These are phyloP conservation scores for Hortiboletus flavorubellus DNA, from an alignment of 768 basidiomycete species.

Conservation along the genomic window DNA sequence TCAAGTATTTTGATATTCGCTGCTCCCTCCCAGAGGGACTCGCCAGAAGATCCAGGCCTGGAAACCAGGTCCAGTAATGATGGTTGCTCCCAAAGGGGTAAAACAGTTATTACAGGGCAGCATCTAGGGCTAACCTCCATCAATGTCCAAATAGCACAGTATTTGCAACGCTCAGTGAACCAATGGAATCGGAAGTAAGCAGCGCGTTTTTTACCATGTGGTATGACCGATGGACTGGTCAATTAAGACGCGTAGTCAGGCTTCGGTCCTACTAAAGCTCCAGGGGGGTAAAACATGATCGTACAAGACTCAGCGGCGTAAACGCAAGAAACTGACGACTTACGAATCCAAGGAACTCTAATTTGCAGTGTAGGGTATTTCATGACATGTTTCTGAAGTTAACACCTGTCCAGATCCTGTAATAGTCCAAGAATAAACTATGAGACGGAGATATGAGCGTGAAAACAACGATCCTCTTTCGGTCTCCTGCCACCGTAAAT, in stretches of 20 bases:
- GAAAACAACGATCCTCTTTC: slow-evolving; percentile 39
- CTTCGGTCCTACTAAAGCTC: slow-evolving; percentile 90
- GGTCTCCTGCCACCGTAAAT: slow-evolving; percentile 90
- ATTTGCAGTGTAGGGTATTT: slow-evolving; percentile 63
- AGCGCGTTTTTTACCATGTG: slow-evolving; percentile 79
- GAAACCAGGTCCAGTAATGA: slow-evolving; percentile 94
- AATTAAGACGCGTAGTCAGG: slow-evolving; percentile 79
- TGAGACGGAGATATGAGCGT: not conserved
- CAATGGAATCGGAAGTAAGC: slow-evolving; percentile 83
- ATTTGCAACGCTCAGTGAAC: slow-evolving; percentile 83
- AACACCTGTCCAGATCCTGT: slow-evolving; percentile 89
- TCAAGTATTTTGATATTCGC: slow-evolving; percentile 77
- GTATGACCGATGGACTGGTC: slow-evolving; percentile 56
- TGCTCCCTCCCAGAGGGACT: slow-evolving; percentile 82
- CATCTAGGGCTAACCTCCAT: slow-evolving; percentile 54
- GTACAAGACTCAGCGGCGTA: not conserved
- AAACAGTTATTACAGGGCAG: slow-evolving; percentile 1
- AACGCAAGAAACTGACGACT: slow-evolving; percentile 28
- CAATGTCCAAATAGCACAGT: slow-evolving; percentile 93
- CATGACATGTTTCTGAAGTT: slow-evolving; percentile 60
- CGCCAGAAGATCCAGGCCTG: slow-evolving; percentile 65
- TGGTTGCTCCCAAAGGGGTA: slow-evolving; percentile 73
- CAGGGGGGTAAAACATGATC: slow-evolving; percentile 92
- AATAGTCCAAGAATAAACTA: not conserved
- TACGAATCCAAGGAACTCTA: slow-evolving; percentile 92